Evolutionary conservation across 495 filamentous ascomycete species (phyloP).

Genomic region (Hypoxylon trugodes): DNA sequence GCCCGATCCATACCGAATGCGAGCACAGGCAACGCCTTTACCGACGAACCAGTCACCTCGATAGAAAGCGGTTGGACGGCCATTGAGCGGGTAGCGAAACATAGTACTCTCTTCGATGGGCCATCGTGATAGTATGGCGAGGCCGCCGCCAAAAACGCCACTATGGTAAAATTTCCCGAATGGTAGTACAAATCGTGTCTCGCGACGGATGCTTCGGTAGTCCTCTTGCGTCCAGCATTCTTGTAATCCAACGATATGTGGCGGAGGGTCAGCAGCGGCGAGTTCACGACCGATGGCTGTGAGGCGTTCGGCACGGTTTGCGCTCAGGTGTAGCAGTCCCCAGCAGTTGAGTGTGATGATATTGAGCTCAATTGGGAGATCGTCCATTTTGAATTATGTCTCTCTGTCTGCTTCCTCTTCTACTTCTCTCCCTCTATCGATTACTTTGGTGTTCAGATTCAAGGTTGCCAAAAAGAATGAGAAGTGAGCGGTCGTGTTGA

Average conservation of each 20-base stretch:
- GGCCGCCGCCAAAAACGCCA: conserved; percentile 86
- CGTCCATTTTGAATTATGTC: conserved; percentile 42
- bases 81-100: conserved; percentile 89
- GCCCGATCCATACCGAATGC: conserved; percentile 74
- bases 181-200: conserved; percentile 81
- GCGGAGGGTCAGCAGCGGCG: conserved; percentile 68
- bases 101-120: conserved; percentile 94
- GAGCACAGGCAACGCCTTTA: conserved; percentile 89
- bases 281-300: conserved; percentile 82
- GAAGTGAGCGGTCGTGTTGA: neutral
- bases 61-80: conserved; percentile 90
- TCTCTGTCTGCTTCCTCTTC: neutral
- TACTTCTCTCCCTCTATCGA: neutral
- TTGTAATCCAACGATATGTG: conserved; percentile 91
- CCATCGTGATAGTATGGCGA: conserved; percentile 94
- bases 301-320: conserved; percentile 80
- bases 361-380: conserved; percentile 64
- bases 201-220: conserved; percentile 79
- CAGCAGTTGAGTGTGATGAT: conserved; percentile 93
- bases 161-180: conserved; percentile 94
- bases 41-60: conserved; percentile 95
- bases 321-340: conserved; percentile 90
- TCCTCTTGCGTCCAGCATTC: conserved; percentile 96
- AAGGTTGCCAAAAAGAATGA: neutral
- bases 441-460: neutral